Percentiles rank a stretch among this genome's conserved stretches.
These are phyloP conservation scores for Leptodermis oblonga DNA, from an alignment of 257 asterid species.

Conservation along the genomic window DNA sequence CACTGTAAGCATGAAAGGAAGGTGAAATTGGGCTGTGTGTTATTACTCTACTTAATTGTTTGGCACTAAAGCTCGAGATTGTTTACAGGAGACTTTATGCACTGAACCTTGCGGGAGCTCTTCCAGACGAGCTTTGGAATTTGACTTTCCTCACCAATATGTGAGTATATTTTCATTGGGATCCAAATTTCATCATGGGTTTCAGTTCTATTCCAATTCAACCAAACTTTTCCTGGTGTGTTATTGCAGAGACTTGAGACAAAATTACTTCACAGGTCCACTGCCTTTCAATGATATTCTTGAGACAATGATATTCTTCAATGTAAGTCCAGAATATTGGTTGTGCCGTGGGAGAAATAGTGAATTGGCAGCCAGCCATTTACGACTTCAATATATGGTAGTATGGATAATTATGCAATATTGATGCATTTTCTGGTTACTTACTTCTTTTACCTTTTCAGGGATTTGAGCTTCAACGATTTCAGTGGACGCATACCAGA, in stretches of 20 bases:
- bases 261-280: slow-evolving; percentile 59
- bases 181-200: too few species aligned
- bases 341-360: neutral
- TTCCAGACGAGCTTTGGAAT: slow-evolving; percentile 62
- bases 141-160: slow-evolving; percentile 37
- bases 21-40: too few species aligned
- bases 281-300: slow-evolving; percentile 27
- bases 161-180: neutral
- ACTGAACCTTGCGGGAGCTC: slow-evolving; percentile 33
- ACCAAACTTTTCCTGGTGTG: neutral
- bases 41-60: too few species aligned
- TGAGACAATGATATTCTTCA: neutral
- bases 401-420: neutral
- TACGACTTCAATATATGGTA: neutral
- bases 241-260: slow-evolving; percentile 46
- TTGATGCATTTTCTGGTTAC: neutral
- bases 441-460: slow-evolving; percentile 28
- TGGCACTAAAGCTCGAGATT: too few species aligned
- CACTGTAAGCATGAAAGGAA: slow-evolving; percentile 15
- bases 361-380: neutral
- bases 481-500: slow-evolving; percentile 57
- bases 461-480: slow-evolving; percentile 92
- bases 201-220: neutral
- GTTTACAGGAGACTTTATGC: slow-evolving; percentile 44
- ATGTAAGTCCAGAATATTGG: neutral